These are phyloP conservation scores for Pseudogymnoascus sp. DNA, from an alignment of 2,329 filamentous ascomycete genomes.

Conservation along the genomic window DNA sequence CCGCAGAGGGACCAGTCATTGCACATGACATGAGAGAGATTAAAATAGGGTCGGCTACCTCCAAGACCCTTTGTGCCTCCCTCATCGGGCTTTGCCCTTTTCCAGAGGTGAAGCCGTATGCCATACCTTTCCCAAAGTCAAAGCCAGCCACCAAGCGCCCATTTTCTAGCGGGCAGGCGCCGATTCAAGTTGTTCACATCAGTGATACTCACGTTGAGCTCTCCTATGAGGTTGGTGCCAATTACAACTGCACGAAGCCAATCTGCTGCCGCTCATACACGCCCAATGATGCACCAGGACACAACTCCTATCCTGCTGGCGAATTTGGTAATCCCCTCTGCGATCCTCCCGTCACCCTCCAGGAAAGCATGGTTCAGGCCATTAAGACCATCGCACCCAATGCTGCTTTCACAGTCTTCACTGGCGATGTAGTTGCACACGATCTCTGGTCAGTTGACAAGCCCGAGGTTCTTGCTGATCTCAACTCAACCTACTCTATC, in stretches of 20 bases:
- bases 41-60: constrained; percentile 38
- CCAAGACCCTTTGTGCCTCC: constrained; percentile 43
- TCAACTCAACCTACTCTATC: constrained; percentile 30
- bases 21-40: constrained; percentile 42
- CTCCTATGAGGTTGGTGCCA: constrained; percentile 31
- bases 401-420: constrained; percentile 30
- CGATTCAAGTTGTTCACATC: constrained; percentile 34
- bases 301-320: constrained; percentile 30
- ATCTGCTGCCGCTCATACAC: constrained; percentile 35
- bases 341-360: constrained; percentile 31
- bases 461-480: constrained; percentile 26
- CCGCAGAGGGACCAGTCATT: constrained; percentile 44
- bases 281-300: constrained; percentile 29
- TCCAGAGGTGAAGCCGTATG: constrained; percentile 29
- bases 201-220: constrained; percentile 36
- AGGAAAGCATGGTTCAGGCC: constrained; percentile 32
- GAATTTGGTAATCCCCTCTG: constrained; percentile 32
- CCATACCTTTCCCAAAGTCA: constrained; percentile 27
- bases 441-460: constrained; percentile 15
- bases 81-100: constrained; percentile 36
- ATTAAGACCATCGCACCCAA: constrained; percentile 28
- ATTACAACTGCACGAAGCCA: constrained; percentile 33
- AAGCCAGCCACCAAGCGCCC: constrained; percentile 29
- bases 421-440: constrained; percentile 26
- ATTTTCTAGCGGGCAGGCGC: constrained; percentile 27